Conservation (phyloP, 1,139 yeast species). For the Arxiozyma heterogenica region DNA sequence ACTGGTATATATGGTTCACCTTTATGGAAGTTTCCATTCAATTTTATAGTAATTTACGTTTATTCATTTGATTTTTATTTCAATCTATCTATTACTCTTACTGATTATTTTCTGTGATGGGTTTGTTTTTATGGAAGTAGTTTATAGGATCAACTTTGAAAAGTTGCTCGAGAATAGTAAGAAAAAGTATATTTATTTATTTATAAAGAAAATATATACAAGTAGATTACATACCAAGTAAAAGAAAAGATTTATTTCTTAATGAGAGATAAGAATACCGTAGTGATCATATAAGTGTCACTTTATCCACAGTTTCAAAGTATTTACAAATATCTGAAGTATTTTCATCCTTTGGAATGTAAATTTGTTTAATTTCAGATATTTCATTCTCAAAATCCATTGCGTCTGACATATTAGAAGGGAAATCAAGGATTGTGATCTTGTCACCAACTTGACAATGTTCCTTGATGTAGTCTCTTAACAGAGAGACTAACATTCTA, state of each 20-base stretch:
- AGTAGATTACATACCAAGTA: neutral
- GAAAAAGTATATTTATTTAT: neutral
- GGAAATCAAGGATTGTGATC: conserved; percentile 45
- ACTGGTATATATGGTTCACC: neutral
- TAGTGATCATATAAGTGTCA: conserved; percentile 12
- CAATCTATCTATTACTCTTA: neutral
- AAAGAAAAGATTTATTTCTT: neutral
- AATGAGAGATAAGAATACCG: neutral
- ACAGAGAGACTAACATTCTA: conserved; percentile 50
- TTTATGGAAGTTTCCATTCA: neutral
- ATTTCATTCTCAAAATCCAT: conserved; percentile 37
- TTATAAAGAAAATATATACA: neutral
- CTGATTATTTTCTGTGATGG: neutral
- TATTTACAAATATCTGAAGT: conserved; percentile 42
- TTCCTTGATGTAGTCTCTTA: conserved; percentile 40
- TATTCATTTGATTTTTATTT: too few relatives aligned
- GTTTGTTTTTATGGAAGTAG: neutral
- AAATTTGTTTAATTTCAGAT: conserved; percentile 37
- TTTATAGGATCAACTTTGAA: neutral
- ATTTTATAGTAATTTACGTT: neutral
- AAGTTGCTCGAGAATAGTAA: too few relatives aligned
- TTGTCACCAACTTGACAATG: conserved; percentile 35
- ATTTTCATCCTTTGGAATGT: conserved; percentile 24
- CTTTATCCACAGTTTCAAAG: conserved; percentile 50
- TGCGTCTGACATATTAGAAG: conserved; percentile 52